A percentile compares a stretch with the other conserved stretches of the same genome.
phyloP scores from a whole-genome alignment of 495 filamentous ascomycete genomes.

The Cetradonia linearis region DNA sequence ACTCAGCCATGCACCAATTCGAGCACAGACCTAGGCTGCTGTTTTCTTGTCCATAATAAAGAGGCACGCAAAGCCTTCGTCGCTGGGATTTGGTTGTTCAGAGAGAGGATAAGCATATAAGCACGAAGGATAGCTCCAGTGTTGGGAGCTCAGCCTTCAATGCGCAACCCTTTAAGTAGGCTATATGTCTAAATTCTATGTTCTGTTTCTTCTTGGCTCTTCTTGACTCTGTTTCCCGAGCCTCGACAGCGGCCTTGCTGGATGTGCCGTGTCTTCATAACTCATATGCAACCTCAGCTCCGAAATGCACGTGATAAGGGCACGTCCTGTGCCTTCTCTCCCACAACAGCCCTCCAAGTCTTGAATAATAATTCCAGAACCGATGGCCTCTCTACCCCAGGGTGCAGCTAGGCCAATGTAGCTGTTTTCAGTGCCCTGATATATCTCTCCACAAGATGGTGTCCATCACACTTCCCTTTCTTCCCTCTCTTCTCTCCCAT shows the following conservation, averaged over 20 bases:
- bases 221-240: neutral
- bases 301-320: neutral
- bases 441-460: no score
- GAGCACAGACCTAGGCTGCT: constrained; percentile 6
- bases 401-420: neutral
- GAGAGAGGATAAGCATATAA: neutral
- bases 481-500: constrained; percentile 33
- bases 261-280: neutral
- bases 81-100: neutral
- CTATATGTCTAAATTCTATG: constrained; percentile 1
- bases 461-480: neutral
- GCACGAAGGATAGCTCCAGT: neutral
- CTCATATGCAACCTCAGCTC: neutral
- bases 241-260: constrained; percentile 8
- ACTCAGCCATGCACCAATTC: constrained; percentile 12
- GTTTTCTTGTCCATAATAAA: constrained; percentile 1
- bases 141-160: neutral
- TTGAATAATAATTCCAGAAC: neutral
- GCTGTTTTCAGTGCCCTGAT: neutral
- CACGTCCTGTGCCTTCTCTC: neutral
- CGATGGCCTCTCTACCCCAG: neutral
- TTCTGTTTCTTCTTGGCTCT: neutral
- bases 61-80: constrained; percentile 6
- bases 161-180: neutral
- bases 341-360: neutral